A percentile compares a stretch with the other conserved stretches of the same genome.
Evolutionary conservation across 306 rosid species (phyloP).

Genomic region (Spatholobus suberectus): DNA sequence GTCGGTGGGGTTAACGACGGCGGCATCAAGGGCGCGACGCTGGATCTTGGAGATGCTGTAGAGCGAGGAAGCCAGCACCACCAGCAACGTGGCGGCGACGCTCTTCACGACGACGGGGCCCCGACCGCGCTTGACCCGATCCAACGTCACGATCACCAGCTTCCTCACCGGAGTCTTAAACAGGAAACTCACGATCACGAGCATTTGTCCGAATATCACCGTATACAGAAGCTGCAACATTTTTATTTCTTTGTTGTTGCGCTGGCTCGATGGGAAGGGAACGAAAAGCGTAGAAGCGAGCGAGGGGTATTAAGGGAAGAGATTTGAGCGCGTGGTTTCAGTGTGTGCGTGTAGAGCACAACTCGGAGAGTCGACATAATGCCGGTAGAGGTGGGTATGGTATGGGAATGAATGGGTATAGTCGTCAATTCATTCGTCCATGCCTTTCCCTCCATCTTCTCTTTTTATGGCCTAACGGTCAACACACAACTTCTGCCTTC

Average conservation of each 20-base stretch:
- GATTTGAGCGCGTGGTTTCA: conserved; percentile 39
- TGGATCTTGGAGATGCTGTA: conserved; percentile 58
- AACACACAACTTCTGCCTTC: not conserved
- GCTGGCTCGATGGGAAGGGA: not conserved
- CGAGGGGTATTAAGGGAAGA: not conserved
- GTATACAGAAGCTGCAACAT: conserved; percentile 75
- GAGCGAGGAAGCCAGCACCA: conserved; percentile 56
- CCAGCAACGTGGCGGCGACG: conserved; percentile 56
- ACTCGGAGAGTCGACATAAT: conserved; percentile 28
- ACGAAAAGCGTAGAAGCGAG: conserved; percentile 19
- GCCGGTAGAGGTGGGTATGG: conserved; percentile 10
- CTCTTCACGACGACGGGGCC: conserved; percentile 74
- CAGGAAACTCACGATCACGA: conserved; percentile 57
- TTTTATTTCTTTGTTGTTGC: not conserved
- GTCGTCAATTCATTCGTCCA: not conserved
- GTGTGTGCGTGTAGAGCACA: conserved; percentile 21
- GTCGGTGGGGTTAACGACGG: conserved; percentile 70
- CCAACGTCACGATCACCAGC: conserved; percentile 66
- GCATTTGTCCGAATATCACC: conserved; percentile 57
- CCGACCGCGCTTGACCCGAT: conserved; percentile 76
- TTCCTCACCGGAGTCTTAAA: conserved; percentile 74
- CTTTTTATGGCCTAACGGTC: conserved; percentile 18
- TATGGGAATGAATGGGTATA: not conserved
- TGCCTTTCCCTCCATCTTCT: not conserved
- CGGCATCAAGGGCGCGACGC: conserved; percentile 47